Conservation (phyloP, 192 early-diverging fungal species). For the Phlyctochytrium arcticum region DNA sequence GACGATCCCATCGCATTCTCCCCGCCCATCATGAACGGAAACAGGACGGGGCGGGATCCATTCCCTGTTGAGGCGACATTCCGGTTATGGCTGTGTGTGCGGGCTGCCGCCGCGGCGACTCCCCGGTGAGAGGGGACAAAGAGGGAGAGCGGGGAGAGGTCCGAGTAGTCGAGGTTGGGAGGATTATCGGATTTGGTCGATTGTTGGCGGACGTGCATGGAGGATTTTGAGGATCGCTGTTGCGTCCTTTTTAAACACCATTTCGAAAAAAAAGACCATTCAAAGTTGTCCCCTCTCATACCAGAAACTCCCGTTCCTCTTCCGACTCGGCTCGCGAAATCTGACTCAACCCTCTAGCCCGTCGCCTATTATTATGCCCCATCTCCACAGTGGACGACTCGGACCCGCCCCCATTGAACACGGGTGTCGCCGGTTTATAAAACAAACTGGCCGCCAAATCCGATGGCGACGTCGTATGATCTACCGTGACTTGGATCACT, state of each 20-base stretch:
- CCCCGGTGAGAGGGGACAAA: neutral
- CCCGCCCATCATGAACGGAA: neutral
- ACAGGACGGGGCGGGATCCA: slow-evolving; percentile 12
- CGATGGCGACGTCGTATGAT: neutral
- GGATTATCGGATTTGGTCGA: slow-evolving; percentile 7
- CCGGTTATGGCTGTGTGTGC: slow-evolving; percentile 11
- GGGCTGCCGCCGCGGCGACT: no score
- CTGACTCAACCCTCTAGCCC: neutral
- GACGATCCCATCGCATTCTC: slow-evolving; percentile 4
- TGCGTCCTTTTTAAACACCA: neutral
- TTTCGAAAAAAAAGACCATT: neutral
- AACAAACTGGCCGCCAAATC: slow-evolving; percentile 14
- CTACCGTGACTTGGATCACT: slow-evolving; percentile 14
- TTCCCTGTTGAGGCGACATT: neutral
- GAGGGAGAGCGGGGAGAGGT: neutral
- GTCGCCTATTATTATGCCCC: neutral
- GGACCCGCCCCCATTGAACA: neutral
- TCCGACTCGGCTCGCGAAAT: slow-evolving; percentile 2
- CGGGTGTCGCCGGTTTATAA: neutral
- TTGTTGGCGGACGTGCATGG: slow-evolving; percentile 8
- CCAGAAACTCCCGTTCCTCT: slow-evolving; percentile 11
- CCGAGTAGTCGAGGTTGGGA: neutral
- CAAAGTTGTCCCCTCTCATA: neutral
- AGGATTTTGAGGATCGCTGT: slow-evolving; percentile 7
- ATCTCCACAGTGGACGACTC: neutral